Percentiles rank a stretch among this genome's conserved stretches.
Conservation (phyloP, 176 grass and related monocot species). For the Cenchrus purpureus region DNA sequence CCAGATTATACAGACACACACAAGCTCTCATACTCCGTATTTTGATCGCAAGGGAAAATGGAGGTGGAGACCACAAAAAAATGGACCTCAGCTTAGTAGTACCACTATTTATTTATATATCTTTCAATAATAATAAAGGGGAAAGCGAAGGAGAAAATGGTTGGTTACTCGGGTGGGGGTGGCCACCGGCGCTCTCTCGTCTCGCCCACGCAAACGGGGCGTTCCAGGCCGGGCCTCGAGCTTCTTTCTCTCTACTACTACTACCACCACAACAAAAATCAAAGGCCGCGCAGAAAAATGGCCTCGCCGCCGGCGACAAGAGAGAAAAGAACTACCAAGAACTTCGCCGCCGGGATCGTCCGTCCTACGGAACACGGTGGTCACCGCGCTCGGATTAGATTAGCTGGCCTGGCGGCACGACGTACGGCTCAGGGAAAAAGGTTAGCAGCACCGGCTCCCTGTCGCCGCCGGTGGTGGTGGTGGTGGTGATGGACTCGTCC, state of each 20-base stretch:
- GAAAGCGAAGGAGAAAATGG: background rate
- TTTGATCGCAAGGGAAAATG: too few species aligned
- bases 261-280: slow-evolving; percentile 48
- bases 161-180: background rate
- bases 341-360: slow-evolving; percentile 10
- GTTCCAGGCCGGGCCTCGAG: slow-evolving; percentile 54
- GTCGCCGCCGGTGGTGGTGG: slow-evolving; percentile 34
- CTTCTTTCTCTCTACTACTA: background rate
- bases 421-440: slow-evolving; percentile 58
- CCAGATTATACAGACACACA: background rate
- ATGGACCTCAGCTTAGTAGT: background rate
- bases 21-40: too few species aligned
- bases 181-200: slow-evolving; percentile 61
- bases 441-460: slow-evolving; percentile 64
- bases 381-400: background rate
- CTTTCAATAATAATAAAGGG: too few species aligned
- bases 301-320: slow-evolving; percentile 15
- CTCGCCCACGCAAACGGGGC: slow-evolving; percentile 59
- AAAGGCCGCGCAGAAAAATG: slow-evolving; percentile 12
- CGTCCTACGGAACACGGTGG: background rate
- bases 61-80: slow-evolving; percentile 4
- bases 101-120: background rate
- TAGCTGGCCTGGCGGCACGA: background rate
- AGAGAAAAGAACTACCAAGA: background rate
- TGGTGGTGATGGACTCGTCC: slow-evolving; percentile 72